Percentiles rank a stretch among this genome's conserved stretches.
Evolutionary conservation across 2,329 filamentous ascomycete species (phyloP).

Genomic region (Colletotrichum spinosum): DNA sequence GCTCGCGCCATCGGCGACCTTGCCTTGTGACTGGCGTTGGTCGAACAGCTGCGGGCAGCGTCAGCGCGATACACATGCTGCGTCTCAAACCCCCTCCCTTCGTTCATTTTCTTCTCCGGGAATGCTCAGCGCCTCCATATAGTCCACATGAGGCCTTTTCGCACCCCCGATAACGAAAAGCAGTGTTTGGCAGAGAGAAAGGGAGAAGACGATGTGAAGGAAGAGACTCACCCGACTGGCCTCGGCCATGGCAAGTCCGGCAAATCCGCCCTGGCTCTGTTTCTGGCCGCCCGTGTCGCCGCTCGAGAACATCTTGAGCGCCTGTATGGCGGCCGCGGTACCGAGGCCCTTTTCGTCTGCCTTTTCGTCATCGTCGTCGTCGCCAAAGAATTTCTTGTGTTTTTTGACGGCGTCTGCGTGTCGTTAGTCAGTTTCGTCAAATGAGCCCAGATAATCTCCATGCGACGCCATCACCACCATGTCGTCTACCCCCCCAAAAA

Average conservation of each 20-base stretch:
- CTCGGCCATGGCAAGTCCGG: constrained; percentile 89
- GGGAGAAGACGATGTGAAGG: not conserved
- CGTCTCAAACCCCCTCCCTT: no score
- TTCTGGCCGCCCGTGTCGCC: constrained; percentile 58
- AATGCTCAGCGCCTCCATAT: no score
- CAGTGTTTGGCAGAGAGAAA: not conserved
- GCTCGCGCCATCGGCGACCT: constrained; percentile 68
- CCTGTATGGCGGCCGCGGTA: constrained; percentile 82
- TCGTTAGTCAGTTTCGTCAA: no score
- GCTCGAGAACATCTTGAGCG: constrained; percentile 81
- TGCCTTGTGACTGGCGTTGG: constrained; percentile 65
- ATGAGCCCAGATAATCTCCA: no score
- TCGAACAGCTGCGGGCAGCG: constrained; percentile 65
- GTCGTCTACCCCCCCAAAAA: no score
- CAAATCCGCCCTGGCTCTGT: constrained; percentile 79
- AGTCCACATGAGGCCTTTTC: not conserved
- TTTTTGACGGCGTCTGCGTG: constrained; percentile 73
- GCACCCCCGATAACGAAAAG: no score
- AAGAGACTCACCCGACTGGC: constrained; percentile 74
- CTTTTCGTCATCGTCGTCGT: constrained; percentile 57
- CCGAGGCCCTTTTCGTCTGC: constrained; percentile 69
- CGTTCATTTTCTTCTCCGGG: no score
- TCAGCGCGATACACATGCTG: not conserved
- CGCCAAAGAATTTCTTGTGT: constrained; percentile 80
- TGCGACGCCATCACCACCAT: no score